These are phyloP conservation scores for Gymnopilus junonius DNA, from an alignment of 768 basidiomycete species.

Conservation along the genomic window DNA sequence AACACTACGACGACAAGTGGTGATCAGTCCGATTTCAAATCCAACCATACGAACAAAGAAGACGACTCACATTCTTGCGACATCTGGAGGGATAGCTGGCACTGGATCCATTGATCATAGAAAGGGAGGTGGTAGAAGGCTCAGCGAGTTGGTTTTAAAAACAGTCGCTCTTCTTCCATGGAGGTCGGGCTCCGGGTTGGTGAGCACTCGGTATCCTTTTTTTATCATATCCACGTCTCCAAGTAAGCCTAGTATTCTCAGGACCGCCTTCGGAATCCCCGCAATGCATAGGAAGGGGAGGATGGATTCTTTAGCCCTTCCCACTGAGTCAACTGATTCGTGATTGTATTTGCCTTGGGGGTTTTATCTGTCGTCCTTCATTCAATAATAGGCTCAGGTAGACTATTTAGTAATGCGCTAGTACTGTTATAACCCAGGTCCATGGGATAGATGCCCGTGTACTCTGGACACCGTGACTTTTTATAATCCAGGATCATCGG, in stretches of 20 bases:
- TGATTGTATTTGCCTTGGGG: too few relatives aligned
- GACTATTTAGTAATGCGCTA: too few relatives aligned
- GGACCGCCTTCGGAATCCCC: too few relatives aligned
- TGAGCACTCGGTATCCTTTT: too few relatives aligned
- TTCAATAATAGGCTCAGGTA: too few relatives aligned
- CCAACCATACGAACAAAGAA: background rate
- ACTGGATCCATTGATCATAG: background rate
- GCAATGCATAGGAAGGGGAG: too few relatives aligned
- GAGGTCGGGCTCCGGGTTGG: too few relatives aligned
- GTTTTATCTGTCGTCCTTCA: background rate
- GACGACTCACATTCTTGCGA: background rate
- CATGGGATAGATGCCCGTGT: background rate
- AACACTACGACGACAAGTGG: background rate
- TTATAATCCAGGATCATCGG: background rate
- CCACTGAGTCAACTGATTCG: too few relatives aligned
- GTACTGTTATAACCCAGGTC: background rate
- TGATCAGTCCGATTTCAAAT: too few relatives aligned
- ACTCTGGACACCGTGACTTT: background rate
- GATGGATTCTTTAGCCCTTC: too few relatives aligned
- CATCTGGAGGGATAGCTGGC: background rate
- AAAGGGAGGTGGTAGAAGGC: background rate
- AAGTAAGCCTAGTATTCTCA: too few relatives aligned
- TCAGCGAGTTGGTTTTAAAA: background rate
- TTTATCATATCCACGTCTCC: too few relatives aligned
- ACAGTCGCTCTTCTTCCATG: background rate